These are phyloP conservation scores for Suillus cothurnatus DNA, from an alignment of 768 basidiomycete species.

Conservation along the genomic window DNA sequence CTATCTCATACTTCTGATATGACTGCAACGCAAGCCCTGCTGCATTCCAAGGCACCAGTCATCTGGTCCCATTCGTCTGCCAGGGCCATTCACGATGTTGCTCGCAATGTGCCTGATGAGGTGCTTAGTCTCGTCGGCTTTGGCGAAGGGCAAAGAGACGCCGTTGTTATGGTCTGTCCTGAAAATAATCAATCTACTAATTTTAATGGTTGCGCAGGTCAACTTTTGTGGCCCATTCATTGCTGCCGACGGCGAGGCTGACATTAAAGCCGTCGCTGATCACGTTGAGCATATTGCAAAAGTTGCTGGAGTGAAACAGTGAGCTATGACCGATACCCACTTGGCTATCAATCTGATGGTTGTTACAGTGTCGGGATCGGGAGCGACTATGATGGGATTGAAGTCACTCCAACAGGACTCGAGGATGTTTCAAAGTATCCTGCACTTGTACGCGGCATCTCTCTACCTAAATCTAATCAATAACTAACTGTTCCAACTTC, in stretches of 20 bases:
- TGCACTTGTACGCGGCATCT: slow-evolving; percentile 51
- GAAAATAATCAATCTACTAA: neutral
- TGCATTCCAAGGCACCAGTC: slow-evolving; percentile 75
- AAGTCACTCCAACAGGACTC: slow-evolving; percentile 64
- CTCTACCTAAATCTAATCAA: neutral
- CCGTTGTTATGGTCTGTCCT: slow-evolving; percentile 75
- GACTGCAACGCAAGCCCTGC: slow-evolving; percentile 80
- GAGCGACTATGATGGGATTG: slow-evolving; percentile 83
- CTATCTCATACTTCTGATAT: slow-evolving; percentile 90
- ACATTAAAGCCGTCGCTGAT: slow-evolving; percentile 72
- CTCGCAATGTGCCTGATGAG: slow-evolving; percentile 81
- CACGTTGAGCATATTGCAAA: slow-evolving; percentile 85
- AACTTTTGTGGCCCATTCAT: slow-evolving; percentile 79
- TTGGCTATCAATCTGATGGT: neutral
- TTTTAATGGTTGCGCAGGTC: slow-evolving; percentile 49
- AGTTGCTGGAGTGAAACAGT: slow-evolving; percentile 74
- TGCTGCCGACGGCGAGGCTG: slow-evolving; percentile 63
- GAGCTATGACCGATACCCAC: slow-evolving; percentile 22
- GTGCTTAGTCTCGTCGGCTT: slow-evolving; percentile 71
- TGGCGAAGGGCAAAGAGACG: slow-evolving; percentile 70
- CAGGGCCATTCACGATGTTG: slow-evolving; percentile 74
- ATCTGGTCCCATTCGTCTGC: slow-evolving; percentile 96
- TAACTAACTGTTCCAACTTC: slow-evolving; percentile 38
- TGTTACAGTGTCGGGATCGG: slow-evolving; percentile 74
- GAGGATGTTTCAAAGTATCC: slow-evolving; percentile 94